These are phyloP conservation scores for Botrytis paeoniae DNA, from an alignment of 2,329 filamentous ascomycete species.

Conservation along the genomic window DNA sequence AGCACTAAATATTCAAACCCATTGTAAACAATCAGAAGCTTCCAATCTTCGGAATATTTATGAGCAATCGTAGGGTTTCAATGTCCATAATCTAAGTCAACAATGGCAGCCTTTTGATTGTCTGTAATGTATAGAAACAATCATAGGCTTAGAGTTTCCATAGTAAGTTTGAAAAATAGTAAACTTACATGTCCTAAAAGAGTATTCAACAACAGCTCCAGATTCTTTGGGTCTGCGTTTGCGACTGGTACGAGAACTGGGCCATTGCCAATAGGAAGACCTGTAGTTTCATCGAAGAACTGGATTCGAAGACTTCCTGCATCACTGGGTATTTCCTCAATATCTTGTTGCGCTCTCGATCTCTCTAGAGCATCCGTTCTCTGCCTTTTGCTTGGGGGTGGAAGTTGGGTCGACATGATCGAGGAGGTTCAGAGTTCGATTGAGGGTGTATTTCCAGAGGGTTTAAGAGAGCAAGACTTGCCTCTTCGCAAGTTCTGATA, in stretches of 20 bases:
- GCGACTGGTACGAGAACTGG: slow-evolving; percentile 70
- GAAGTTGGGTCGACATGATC: slow-evolving; percentile 73
- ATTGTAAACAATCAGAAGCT: background rate
- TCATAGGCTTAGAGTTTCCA: background rate
- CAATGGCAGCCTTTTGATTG: background rate
- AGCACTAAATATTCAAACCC: background rate
- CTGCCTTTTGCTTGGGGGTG: slow-evolving; percentile 87
- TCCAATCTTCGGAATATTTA: too few relatives aligned
- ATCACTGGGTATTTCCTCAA: slow-evolving; percentile 63
- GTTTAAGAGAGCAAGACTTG: background rate
- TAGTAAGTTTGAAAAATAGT: background rate
- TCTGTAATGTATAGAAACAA: background rate
- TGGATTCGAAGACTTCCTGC: slow-evolving; percentile 79
- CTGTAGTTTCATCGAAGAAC: slow-evolving; percentile 81
- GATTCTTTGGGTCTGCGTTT: slow-evolving; percentile 83
- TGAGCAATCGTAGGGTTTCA: background rate
- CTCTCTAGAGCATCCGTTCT: slow-evolving; percentile 71
- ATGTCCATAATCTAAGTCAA: background rate
- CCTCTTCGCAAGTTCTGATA: background rate
- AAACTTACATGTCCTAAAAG: slow-evolving; percentile 67
- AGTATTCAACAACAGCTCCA: slow-evolving; percentile 83
- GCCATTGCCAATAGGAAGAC: slow-evolving; percentile 61
- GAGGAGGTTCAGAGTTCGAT: background rate
- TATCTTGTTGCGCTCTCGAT: slow-evolving; percentile 71
- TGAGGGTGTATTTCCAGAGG: background rate